A percentile compares a stretch with the other conserved stretches of the same genome.
Evolutionary conservation across 2,329 filamentous ascomycete species (phyloP).

Genomic region (Sordariomycetes sp.): DNA sequence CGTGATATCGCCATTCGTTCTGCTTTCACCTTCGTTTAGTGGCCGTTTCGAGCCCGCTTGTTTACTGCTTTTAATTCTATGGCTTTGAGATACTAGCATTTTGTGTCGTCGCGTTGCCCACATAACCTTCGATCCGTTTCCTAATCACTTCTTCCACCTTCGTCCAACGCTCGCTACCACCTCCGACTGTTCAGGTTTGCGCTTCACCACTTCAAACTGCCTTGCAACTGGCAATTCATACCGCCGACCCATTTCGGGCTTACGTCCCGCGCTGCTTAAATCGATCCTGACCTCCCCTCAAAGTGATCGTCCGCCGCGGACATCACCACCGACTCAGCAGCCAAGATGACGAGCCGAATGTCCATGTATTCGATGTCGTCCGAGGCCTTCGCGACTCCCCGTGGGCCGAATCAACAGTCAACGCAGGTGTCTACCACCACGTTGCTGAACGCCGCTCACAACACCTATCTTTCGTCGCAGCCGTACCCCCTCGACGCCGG

Average conservation of each 20-base stretch:
- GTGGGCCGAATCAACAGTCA: conserved; percentile 54
- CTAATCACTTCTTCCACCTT: neutral
- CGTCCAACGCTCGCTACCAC: neutral
- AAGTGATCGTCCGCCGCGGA: conserved; percentile 3
- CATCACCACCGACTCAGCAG: conserved; percentile 1
- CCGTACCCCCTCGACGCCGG: conserved; percentile 84
- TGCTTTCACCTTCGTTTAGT: neutral
- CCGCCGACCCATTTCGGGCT: neutral
- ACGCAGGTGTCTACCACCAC: conserved; percentile 86
- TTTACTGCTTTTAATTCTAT: neutral
- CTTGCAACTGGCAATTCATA: neutral
- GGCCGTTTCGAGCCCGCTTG: neutral
- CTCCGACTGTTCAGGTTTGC: neutral
- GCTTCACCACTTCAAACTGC: neutral
- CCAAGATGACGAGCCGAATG: conserved; percentile 49
- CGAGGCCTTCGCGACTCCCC: conserved; percentile 47
- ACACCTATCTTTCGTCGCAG: conserved; percentile 70
- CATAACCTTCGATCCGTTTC: neutral
- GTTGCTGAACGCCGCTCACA: conserved; percentile 83
- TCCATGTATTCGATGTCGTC: conserved; percentile 60
- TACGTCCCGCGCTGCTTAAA: neutral
- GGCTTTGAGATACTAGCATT: neutral
- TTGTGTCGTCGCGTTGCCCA: neutral
- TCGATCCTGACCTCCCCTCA: neutral
- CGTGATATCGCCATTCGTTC: neutral